A percentile compares a stretch with the other conserved stretches of the same genome.
Conservation (phyloP, 495 filamentous ascomycete species). For the Aspergillus campestris region DNA sequence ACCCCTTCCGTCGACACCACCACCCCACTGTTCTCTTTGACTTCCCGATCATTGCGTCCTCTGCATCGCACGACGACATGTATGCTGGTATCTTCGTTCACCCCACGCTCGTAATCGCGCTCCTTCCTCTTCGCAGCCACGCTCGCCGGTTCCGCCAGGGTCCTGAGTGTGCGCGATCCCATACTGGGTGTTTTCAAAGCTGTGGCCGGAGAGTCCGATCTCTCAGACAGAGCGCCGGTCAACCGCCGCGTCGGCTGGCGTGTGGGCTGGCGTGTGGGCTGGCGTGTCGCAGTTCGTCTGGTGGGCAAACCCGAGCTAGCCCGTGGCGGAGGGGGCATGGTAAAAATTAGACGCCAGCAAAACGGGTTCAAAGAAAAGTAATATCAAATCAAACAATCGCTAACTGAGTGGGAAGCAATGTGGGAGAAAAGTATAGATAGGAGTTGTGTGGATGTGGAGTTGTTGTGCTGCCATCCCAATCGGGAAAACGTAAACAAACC, state of each 20-base stretch:
- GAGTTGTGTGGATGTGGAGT: conserved; percentile 9
- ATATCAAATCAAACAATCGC: neutral
- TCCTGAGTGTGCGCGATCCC: conserved; percentile 26
- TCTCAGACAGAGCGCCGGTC: conserved; percentile 23
- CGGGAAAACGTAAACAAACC: conserved; percentile 40
- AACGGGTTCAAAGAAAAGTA: neutral
- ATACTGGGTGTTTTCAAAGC: conserved; percentile 44
- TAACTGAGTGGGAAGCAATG: neutral
- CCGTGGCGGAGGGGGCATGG: conserved; percentile 49
- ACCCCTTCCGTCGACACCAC: conserved; percentile 81
- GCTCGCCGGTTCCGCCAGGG: conserved; percentile 33
- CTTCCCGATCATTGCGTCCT: conserved; percentile 84
- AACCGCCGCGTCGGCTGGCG: conserved; percentile 43
- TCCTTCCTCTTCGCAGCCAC: conserved; percentile 66
- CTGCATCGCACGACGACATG: conserved; percentile 93
- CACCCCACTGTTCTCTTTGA: conserved; percentile 86
- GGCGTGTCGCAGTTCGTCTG: conserved; percentile 40
- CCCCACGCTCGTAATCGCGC: conserved; percentile 67
- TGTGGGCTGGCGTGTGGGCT: conserved; percentile 46
- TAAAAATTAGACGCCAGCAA: conserved; percentile 2
- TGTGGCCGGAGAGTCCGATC: conserved; percentile 56
- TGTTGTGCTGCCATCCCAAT: conserved; percentile 16
- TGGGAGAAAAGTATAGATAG: neutral
- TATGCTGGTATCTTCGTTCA: conserved; percentile 84
- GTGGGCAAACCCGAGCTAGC: conserved; percentile 40